phyloP scores from a whole-genome alignment of 2,329 filamentous ascomycete genomes.

The Calonectria leucothoes region DNA sequence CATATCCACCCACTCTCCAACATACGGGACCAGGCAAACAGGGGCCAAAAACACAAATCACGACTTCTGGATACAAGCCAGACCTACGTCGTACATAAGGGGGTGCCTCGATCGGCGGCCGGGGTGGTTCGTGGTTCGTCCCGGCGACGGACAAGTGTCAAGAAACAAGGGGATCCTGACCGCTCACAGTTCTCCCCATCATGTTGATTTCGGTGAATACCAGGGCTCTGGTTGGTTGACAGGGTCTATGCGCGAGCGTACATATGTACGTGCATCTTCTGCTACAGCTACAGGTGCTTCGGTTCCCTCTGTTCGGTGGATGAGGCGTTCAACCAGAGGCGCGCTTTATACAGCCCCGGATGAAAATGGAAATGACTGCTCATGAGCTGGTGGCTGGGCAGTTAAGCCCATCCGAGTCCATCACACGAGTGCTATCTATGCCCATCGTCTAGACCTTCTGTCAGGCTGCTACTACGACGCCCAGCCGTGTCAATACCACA shows the following conservation, averaged over 20 bases:
- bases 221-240: conserved; percentile 48
- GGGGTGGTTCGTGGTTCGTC: conserved; percentile 54
- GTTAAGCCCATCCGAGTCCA: not conserved
- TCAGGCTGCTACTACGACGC: conserved; percentile 7
- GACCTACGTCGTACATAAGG: conserved; percentile 35
- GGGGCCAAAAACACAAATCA: conserved; percentile 6
- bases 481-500: conserved; percentile 14
- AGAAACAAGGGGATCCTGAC: conserved; percentile 45
- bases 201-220: conserved; percentile 51
- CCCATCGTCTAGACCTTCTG: not conserved
- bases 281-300: not conserved
- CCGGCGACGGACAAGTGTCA: conserved; percentile 52
- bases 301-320: not conserved
- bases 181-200: conserved; percentile 39
- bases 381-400: not conserved
- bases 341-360: not conserved
- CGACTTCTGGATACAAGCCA: not conserved
- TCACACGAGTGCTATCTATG: not conserved
- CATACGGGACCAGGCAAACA: not conserved
- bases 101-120: conserved; percentile 54
- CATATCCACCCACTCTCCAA: conserved; percentile 29
- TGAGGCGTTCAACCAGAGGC: conserved; percentile 1
- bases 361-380: not conserved
- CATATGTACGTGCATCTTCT: conserved; percentile 6
- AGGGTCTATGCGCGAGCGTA: conserved; percentile 16